Conservation (phyloP, 2,329 filamentous ascomycete species). For the Elsinoe necatrix region DNA sequence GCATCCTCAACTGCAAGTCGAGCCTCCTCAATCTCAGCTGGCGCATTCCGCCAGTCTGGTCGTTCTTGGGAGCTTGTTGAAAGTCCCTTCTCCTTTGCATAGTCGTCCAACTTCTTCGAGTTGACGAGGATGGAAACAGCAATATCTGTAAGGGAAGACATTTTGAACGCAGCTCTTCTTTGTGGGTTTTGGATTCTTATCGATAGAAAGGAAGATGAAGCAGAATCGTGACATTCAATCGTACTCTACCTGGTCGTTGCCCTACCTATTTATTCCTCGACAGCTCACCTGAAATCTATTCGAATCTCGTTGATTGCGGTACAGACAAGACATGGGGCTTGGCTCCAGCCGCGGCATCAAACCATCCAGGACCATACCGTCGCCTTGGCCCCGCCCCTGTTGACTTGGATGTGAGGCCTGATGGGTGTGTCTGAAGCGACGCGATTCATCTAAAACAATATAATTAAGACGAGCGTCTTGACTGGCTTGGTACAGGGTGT, state of each 20-base stretch:
- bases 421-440: neutral
- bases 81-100: constrained; percentile 10
- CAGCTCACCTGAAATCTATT: neutral
- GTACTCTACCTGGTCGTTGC: neutral
- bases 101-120: constrained; percentile 11
- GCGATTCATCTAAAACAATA: constrained; percentile 11
- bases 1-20: constrained; percentile 9
- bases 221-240: neutral
- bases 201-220: neutral
- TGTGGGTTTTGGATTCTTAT: neutral
- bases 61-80: neutral
- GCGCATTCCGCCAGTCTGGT: constrained; percentile 7
- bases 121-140: constrained; percentile 8
- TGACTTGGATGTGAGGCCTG: constrained; percentile 7
- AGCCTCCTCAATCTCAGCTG: constrained; percentile 6
- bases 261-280: constrained; percentile 10
- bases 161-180: neutral
- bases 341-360: constrained; percentile 7
- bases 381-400: constrained; percentile 9
- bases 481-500: neutral
- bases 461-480: constrained; percentile 9
- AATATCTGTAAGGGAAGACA: constrained; percentile 11
- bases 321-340: neutral
- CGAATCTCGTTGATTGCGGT: neutral
- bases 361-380: neutral